Evolutionary conservation across 2,329 filamentous ascomycete genomes (phyloP), one percentile per base, ranked within the genome.

Genomic region (Alternaria gaisen): DNA sequence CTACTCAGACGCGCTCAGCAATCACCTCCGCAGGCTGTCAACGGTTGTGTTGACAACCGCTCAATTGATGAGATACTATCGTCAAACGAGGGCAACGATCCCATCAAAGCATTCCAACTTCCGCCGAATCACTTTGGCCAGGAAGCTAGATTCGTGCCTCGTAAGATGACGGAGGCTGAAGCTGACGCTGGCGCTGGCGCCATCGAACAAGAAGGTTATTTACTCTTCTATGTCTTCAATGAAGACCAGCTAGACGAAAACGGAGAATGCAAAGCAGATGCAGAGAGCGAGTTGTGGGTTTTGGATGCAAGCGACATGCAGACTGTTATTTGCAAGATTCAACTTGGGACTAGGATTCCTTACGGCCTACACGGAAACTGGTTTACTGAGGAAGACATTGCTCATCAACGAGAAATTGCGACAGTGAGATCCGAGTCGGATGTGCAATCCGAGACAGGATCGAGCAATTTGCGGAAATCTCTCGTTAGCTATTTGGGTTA

Each of bases 161-260:
- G 69, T 16, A 42, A 48, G 36, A 22, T 53, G 26, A 77, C 53
- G 7, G 43, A 53, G 11, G 42, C 48, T 24, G 58, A 32, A 12
- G 43, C 44, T 41, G 34, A 30, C 4, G 43, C 53, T 9, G 57
- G 58, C 7, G 60, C 42, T 2, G 56, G 47, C 16, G 50, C 58
- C 10, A 40, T 52, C 3, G 90, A 92, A 72, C 89, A 91, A 66
- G 87, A 89, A 64, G 90, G 90, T 0, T 91, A 84, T 77, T 78
- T 91, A 0, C 78, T 92, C 5, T 88, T 87, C 46, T 91, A 90
- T 65, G 88, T 89, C 1, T 92, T 92, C 63, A 87, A 92, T 63
- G 90, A 91, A 67, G 80, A 82, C 1, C 88, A 91, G 70, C 79
- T 91, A 0, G 81, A 87, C n/a, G 71, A 76, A 1, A 57, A 77